phyloP scores from a whole-genome alignment of 164 flowering plant genomes.

The Kingdonia uniflora region DNA sequence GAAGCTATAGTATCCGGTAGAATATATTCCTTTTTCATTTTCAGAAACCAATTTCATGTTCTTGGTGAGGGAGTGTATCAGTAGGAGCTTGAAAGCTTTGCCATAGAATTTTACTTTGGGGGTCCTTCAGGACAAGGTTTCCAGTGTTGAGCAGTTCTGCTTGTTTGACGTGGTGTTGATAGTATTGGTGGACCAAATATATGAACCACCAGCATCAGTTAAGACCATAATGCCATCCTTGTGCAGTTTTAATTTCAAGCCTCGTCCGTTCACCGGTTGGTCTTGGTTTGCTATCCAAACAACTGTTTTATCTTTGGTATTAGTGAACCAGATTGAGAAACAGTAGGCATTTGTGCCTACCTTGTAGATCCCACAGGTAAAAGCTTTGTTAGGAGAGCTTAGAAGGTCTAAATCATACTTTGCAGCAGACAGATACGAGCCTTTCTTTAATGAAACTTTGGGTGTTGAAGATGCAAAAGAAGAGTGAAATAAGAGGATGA shows the following conservation, averaged over 20 bases:
- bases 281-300: conserved; percentile 16
- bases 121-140: conserved; percentile 10
- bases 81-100: conserved; percentile 16
- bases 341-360: conserved; percentile 16
- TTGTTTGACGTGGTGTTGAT: conserved; percentile 1
- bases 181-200: conserved; percentile 11
- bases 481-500: background rate
- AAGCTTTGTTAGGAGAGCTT: conserved; percentile 12
- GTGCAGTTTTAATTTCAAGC: conserved; percentile 6
- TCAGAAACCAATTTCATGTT: conserved; percentile 6
- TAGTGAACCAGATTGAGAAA: conserved; percentile 18
- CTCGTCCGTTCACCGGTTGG: conserved; percentile 9
- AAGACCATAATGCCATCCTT: conserved; percentile 10
- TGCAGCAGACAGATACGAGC: conserved; percentile 8
- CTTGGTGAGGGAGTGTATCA: conserved; percentile 15
- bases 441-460: conserved; percentile 4
- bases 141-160: conserved; percentile 11
- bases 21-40: conserved; percentile 2
- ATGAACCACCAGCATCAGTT: conserved; percentile 4
- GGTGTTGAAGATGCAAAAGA: conserved; percentile 4
- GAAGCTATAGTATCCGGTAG: conserved; percentile 7
- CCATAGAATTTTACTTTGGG: conserved; percentile 2
- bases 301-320: conserved; percentile 9
- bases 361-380: conserved; percentile 11
- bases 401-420: conserved; percentile 12